Conservation (phyloP, 495 filamentous ascomycete genomes). For the Lasiosphaeria ovina region DNA sequence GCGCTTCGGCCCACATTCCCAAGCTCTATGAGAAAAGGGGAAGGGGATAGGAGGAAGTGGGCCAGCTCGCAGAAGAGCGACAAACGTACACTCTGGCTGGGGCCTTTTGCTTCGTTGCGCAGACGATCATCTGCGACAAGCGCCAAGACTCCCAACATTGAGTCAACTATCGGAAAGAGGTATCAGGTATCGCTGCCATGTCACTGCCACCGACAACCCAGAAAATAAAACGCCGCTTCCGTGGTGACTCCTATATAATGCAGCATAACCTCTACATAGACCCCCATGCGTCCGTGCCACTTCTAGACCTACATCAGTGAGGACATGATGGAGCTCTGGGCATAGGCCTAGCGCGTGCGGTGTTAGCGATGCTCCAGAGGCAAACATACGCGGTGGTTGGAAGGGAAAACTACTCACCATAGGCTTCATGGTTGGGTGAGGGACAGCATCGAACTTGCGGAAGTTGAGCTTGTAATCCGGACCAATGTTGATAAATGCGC, state of each 20-base stretch:
- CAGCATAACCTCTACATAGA: not conserved
- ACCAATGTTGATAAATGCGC: conserved; percentile 96
- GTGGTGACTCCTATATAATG: not conserved
- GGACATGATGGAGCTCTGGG: conserved; percentile 74
- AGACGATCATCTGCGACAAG: too few relatives aligned
- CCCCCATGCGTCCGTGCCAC: not conserved
- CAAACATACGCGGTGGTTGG: not conserved
- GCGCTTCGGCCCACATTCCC: not conserved
- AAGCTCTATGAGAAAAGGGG: not conserved
- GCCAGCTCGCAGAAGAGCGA: too few relatives aligned
- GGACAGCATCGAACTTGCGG: conserved; percentile 91
- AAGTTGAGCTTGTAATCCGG: conserved; percentile 87
- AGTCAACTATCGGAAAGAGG: not conserved
- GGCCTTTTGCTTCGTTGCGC: too few relatives aligned
- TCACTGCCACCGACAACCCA: not conserved
- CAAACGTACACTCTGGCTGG: too few relatives aligned
- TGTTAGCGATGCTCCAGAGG: not conserved
- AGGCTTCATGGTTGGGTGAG: conserved; percentile 89
- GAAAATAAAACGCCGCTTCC: not conserved
- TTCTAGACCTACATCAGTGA: conserved; percentile 41
- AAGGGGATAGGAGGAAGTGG: too few relatives aligned
- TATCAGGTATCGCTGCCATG: not conserved
- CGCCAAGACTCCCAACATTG: too few relatives aligned
- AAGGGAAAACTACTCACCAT: conserved; percentile 62
- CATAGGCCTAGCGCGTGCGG: conserved; percentile 62